A percentile compares a stretch with the other conserved stretches of the same genome.
Evolutionary conservation across 2,329 filamentous ascomycete species (phyloP).

Genomic region (Claviceps sp.): DNA sequence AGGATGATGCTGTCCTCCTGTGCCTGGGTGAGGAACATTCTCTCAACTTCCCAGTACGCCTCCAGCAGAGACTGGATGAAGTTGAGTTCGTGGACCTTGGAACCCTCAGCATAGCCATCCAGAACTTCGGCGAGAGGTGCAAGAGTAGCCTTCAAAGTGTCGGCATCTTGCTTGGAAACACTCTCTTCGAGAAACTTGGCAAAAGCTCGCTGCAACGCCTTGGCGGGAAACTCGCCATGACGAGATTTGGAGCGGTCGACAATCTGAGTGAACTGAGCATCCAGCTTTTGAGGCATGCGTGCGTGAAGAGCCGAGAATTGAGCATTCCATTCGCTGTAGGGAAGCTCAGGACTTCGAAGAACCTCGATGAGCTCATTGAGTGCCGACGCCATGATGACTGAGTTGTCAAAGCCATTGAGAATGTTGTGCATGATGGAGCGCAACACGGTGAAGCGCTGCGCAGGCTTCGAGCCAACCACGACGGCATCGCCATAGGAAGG

Average conservation of each 20-base stretch:
- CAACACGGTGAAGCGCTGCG: conserved; percentile 71
- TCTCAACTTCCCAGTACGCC: conserved; percentile 72
- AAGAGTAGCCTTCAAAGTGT: conserved; percentile 59
- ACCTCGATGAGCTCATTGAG: conserved; percentile 85
- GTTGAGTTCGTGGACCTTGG: conserved; percentile 79
- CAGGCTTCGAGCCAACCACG: conserved; percentile 78
- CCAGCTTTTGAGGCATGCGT: conserved; percentile 90
- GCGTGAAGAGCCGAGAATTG: conserved; percentile 95
- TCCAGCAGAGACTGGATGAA: conserved; percentile 71
- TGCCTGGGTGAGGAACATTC: conserved; percentile 72
- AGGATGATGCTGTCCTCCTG: conserved; percentile 92
- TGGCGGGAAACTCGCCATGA: conserved; percentile 80
- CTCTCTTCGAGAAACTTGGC: conserved; percentile 83
- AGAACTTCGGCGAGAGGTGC: conserved; percentile 67
- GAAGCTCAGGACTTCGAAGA: conserved; percentile 75
- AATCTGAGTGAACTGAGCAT: conserved; percentile 66
- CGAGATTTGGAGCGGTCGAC: conserved; percentile 72
- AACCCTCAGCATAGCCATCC: conserved; percentile 67
- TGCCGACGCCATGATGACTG: conserved; percentile 81
- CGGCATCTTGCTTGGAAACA: conserved; percentile 57
- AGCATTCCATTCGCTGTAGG: conserved; percentile 91
- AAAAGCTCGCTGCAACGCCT: conserved; percentile 72
- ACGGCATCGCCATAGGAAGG: conserved; percentile 78
- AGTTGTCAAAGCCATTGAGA: conserved; percentile 88
- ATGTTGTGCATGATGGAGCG: conserved; percentile 75